Conservation (phyloP, 1,284 basidiomycete genomes). For the Earliella scabrosa region DNA sequence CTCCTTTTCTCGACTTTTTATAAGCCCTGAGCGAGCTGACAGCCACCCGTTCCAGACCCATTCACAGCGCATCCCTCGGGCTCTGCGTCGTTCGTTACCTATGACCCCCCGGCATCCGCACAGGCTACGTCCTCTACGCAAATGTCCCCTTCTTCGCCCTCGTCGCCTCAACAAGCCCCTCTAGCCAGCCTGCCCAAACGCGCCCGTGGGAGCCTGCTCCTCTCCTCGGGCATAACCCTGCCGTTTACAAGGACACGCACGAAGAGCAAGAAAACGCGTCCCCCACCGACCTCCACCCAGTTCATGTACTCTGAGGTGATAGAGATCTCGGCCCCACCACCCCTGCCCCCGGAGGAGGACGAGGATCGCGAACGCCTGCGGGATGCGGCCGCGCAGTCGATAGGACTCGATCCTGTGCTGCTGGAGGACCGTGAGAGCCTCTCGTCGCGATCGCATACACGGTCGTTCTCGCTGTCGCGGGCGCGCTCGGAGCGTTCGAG, state of each 20-base stretch:
- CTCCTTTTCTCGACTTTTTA: constrained; percentile 4
- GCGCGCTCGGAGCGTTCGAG: constrained; percentile 25
- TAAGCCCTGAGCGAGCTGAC: constrained; percentile 15
- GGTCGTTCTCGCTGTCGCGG: constrained; percentile 22
- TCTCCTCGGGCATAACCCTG: constrained; percentile 21
- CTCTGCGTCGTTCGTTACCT: constrained; percentile 35
- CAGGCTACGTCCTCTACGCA: constrained; percentile 11
- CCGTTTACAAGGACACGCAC: constrained; percentile 44
- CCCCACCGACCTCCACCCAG: constrained; percentile 28
- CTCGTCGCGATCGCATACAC: constrained; percentile 19
- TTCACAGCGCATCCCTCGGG: constrained; percentile 35
- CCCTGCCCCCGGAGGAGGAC: constrained; percentile 56
- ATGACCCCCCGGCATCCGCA: constrained; percentile 24
- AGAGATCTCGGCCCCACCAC: constrained; percentile 62
- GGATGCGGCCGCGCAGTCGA: constrained; percentile 74
- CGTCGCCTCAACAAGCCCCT: constrained; percentile 17
- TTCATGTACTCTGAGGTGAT: constrained; percentile 69
- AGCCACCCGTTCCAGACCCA: constrained; percentile 27
- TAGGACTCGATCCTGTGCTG: constrained; percentile 56
- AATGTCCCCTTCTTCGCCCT: constrained; percentile 16
- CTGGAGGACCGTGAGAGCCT: constrained; percentile 34
- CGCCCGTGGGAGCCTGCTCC: constrained; percentile 27
- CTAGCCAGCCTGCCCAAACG: constrained; percentile 24
- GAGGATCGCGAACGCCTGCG: constrained; percentile 73
- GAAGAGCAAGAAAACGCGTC: constrained; percentile 45